Evolutionary conservation across 2,329 filamentous ascomycete genomes (phyloP).

Genomic region (Hypoxylon sp.): DNA sequence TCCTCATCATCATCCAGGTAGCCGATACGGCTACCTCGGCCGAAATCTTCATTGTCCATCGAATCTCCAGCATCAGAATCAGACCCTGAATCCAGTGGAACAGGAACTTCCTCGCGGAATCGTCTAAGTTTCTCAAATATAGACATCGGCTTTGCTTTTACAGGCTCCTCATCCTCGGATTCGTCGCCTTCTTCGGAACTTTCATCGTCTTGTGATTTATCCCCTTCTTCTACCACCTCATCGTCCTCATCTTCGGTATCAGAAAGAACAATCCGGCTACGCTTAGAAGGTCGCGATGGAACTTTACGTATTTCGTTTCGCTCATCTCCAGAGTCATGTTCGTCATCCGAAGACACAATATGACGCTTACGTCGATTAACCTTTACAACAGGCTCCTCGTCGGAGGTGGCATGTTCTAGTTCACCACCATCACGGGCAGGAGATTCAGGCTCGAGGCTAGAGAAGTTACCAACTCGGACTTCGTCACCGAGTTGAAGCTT

Average conservation of each 20-base stretch:
- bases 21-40: conserved; percentile 10
- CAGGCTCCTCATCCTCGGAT: conserved; percentile 36
- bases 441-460: conserved; percentile 46
- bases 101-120: conserved; percentile 42
- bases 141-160: conserved; percentile 39
- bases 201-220: conserved; percentile 29
- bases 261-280: conserved; percentile 43
- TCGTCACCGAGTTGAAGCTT: conserved; percentile 26
- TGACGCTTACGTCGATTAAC: conserved; percentile 42
- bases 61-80: conserved; percentile 31
- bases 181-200: conserved; percentile 24
- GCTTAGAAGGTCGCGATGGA: conserved; percentile 36
- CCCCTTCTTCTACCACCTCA: conserved; percentile 3
- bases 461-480: conserved; percentile 38
- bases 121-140: conserved; percentile 44
- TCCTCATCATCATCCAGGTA: conserved; percentile 40
- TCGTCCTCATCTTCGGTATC: conserved; percentile 46
- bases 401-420: conserved; percentile 33
- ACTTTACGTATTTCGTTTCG: conserved; percentile 4
- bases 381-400: conserved; percentile 36
- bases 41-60: conserved; percentile 27
- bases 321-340: conserved; percentile 38
- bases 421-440: conserved; percentile 19
- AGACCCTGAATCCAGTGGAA: conserved; percentile 29
- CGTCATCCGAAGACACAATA: conserved; percentile 51